A percentile compares a stretch with the other conserved stretches of the same genome.
Evolutionary conservation across 768 basidiomycete genomes (phyloP).

Genomic region (Chalciporus chontae): DNA sequence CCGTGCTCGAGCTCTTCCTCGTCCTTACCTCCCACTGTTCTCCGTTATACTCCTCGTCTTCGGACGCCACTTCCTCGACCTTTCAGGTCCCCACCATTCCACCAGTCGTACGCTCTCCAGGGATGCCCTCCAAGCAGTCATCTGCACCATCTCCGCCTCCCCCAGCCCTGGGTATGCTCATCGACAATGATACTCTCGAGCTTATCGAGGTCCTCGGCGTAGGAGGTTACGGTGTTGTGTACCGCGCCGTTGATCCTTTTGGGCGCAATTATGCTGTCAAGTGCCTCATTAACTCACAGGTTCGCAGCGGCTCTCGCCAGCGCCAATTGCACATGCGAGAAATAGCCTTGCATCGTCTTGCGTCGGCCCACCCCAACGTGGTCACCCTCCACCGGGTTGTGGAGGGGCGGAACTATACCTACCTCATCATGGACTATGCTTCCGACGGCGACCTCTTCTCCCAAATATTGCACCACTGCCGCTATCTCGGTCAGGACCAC

Average conservation of each 20-base stretch:
- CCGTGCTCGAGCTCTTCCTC: constrained; percentile 20
- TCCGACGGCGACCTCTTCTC: constrained; percentile 89
- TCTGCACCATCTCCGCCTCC: constrained; percentile 43
- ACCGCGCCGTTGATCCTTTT: constrained; percentile 69
- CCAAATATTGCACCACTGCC: constrained; percentile 72
- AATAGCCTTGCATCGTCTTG: constrained; percentile 75
- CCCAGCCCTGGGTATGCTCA: constrained; percentile 65
- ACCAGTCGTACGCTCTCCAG: constrained; percentile 14
- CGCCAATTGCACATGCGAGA: constrained; percentile 84
- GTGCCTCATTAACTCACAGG: constrained; percentile 65
- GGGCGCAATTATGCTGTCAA: constrained; percentile 81
- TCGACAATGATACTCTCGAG: constrained; percentile 80
- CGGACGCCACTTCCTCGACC: constrained; percentile 24
- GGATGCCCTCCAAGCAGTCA: constrained; percentile 33
- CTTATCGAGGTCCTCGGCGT: constrained; percentile 85
- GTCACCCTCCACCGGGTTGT: constrained; percentile 88
- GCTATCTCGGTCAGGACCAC: constrained; percentile 79
- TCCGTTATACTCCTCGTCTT: constrained; percentile 18
- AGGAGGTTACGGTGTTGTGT: constrained; percentile 95
- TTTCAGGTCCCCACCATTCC: constrained; percentile 16
- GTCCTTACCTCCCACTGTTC: constrained; percentile 24
- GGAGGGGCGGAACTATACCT: constrained; percentile 77
- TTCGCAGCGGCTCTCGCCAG: constrained; percentile 46
- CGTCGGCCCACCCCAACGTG: constrained; percentile 73
- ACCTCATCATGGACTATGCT: constrained; percentile 92